Conservation (phyloP, 768 basidiomycete genomes). For the Pisolithus marmoratus region DNA sequence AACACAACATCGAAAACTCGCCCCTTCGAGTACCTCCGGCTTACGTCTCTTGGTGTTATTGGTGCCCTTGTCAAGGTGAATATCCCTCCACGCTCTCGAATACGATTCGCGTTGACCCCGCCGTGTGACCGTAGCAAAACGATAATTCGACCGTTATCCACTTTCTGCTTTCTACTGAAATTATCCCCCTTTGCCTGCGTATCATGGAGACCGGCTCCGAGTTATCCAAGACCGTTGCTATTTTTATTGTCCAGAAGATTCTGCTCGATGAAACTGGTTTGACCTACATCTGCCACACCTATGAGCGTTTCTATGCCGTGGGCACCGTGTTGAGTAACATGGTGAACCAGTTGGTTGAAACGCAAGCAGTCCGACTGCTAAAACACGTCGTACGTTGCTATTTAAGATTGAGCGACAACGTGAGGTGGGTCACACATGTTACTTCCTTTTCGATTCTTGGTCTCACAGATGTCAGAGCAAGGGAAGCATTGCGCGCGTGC, state of each 20-base stretch:
- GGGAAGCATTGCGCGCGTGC: constrained; percentile 93
- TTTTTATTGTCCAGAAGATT: constrained; percentile 99
- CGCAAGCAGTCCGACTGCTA: constrained; percentile 90
- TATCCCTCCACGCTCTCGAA: constrained; percentile 5
- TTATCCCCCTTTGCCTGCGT: constrained; percentile 96
- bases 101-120: constrained; percentile 7
- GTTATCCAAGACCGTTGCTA: constrained; percentile 97
- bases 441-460: constrained; percentile 2
- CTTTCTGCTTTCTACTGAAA: constrained; percentile 97
- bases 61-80: constrained; percentile 95
- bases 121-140: constrained; percentile 69
- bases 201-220: constrained; percentile 99
- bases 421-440: constrained; percentile 54
- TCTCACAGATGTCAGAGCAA: constrained; percentile 52
- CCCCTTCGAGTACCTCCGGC: constrained; percentile 99
- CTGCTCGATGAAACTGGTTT: constrained; percentile 95
- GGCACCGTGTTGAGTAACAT: constrained; percentile 98
- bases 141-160: constrained; percentile 99
- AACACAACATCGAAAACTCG: constrained; percentile 99
- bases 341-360: constrained; percentile 97
- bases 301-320: constrained; percentile 98
- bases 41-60: constrained; percentile 98
- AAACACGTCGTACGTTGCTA: constrained; percentile 99
- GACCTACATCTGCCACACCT: constrained; percentile 99
- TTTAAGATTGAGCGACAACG: constrained; percentile 89